phyloP scores from a whole-genome alignment of 495 filamentous ascomycete species.

The Choiromyces venosus region DNA sequence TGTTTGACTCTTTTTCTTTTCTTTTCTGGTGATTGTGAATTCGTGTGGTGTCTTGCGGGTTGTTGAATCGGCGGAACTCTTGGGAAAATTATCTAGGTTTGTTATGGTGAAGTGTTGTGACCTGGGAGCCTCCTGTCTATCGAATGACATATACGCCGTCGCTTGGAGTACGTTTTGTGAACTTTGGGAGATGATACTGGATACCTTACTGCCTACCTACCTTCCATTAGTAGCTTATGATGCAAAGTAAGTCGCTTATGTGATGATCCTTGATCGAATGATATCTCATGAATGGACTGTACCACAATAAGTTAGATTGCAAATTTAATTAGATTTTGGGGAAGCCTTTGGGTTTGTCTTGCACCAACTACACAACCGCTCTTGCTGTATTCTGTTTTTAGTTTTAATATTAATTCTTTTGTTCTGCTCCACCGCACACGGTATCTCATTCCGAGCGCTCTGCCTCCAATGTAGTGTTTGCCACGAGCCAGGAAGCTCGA shows the following conservation, averaged over 20 bases:
- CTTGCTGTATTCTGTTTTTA: too few species aligned
- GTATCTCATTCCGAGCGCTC: too few species aligned
- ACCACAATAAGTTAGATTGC: not conserved
- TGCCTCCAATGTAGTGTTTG: too few species aligned
- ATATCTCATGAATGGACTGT: not conserved
- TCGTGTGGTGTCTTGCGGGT: not conserved
- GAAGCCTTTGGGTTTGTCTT: not conserved
- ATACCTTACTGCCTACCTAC: not conserved
- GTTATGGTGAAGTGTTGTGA: not conserved
- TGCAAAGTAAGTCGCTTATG: not conserved
- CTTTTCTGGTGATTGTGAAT: not conserved
- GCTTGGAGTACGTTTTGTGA: not conserved
- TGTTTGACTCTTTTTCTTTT: not conserved
- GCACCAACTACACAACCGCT: too few species aligned
- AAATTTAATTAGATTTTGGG: not conserved
- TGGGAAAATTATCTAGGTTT: not conserved
- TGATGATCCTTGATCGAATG: not conserved
- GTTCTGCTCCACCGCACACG: too few species aligned
- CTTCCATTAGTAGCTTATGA: not conserved
- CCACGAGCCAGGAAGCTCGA: slow-evolving; percentile 12
- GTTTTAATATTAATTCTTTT: too few species aligned
- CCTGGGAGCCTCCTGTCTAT: not conserved
- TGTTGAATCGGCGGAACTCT: not conserved
- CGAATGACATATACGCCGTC: not conserved
- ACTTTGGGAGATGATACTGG: not conserved